A percentile compares a stretch with the other conserved stretches of the same genome.
Conservation (phyloP, 768 basidiomycete species). For the Lyophyllum semitale region DNA sequence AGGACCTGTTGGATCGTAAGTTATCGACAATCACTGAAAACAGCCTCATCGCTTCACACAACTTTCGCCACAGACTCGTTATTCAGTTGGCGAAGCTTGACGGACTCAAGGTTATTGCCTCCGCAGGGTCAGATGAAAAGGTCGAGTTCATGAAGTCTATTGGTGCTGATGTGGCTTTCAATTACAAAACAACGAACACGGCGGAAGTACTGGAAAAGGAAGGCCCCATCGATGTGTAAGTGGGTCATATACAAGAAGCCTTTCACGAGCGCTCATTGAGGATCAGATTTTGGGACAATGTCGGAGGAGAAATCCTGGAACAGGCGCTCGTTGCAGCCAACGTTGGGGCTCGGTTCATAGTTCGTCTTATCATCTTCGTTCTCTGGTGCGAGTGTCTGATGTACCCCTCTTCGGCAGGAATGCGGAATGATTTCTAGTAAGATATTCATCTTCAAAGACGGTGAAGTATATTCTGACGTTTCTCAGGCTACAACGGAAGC, state of each 20-base stretch:
- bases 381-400: not conserved
- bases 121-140: constrained; percentile 75
- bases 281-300: constrained; percentile 55
- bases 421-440: constrained; percentile 41
- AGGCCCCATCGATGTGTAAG: constrained; percentile 50
- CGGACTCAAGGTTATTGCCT: constrained; percentile 69
- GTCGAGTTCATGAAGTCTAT: constrained; percentile 58
- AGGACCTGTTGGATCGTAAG: constrained; percentile 40
- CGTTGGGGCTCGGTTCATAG: constrained; percentile 50
- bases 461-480: not conserved
- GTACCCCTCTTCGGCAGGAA: constrained; percentile 26
- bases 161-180: constrained; percentile 73
- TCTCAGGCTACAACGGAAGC: constrained; percentile 33
- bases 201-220: constrained; percentile 53
- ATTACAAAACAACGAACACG: constrained; percentile 66
- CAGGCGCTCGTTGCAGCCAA: constrained; percentile 51
- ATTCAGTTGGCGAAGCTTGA: constrained; percentile 53
- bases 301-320: constrained; percentile 62
- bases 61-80: constrained; percentile 34
- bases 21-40: not conserved
- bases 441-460: not conserved
- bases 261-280: not conserved
- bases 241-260: not conserved
- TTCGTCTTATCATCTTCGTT: constrained; percentile 24
- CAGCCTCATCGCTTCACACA: not conserved